Conservation (phyloP, 1,284 basidiomycete genomes). For the Cryptococcus amylolentus region DNA sequence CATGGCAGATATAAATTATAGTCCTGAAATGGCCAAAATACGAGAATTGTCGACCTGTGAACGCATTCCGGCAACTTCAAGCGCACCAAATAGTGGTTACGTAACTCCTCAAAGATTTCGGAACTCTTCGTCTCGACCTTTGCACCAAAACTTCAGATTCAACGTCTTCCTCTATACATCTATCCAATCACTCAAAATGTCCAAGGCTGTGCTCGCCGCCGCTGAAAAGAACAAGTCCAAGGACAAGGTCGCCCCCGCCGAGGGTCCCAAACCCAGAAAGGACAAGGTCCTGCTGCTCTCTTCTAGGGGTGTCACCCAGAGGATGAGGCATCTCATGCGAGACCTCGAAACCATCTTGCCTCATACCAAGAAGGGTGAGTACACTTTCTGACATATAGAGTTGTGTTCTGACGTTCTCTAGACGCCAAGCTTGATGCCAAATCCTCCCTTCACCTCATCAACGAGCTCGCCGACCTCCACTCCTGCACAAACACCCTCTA, state of each 20-base stretch:
- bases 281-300: slow-evolving; percentile 80
- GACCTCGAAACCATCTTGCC: slow-evolving; percentile 88
- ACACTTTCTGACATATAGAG: background rate
- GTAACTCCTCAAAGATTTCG: slow-evolving; percentile 3
- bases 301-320: slow-evolving; percentile 89
- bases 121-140: background rate
- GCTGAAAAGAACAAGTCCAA: slow-evolving; percentile 16
- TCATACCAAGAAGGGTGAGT: slow-evolving; percentile 91
- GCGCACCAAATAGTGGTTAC: background rate
- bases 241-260: slow-evolving; percentile 14
- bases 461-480: slow-evolving; percentile 94
- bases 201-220: slow-evolving; percentile 1
- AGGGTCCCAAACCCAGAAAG: slow-evolving; percentile 50
- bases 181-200: background rate
- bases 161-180: background rate
- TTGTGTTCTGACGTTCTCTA: slow-evolving; percentile 41
- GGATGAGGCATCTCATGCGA: slow-evolving; percentile 96
- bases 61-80: background rate
- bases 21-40: too few species aligned
- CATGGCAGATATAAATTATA: background rate
- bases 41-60: background rate
- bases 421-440: slow-evolving; percentile 97
- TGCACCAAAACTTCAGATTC: background rate
- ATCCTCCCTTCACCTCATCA: slow-evolving; percentile 87
- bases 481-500: slow-evolving; percentile 98